Conservation (phyloP, 768 basidiomycete genomes). For the Zangia roseola region DNA sequence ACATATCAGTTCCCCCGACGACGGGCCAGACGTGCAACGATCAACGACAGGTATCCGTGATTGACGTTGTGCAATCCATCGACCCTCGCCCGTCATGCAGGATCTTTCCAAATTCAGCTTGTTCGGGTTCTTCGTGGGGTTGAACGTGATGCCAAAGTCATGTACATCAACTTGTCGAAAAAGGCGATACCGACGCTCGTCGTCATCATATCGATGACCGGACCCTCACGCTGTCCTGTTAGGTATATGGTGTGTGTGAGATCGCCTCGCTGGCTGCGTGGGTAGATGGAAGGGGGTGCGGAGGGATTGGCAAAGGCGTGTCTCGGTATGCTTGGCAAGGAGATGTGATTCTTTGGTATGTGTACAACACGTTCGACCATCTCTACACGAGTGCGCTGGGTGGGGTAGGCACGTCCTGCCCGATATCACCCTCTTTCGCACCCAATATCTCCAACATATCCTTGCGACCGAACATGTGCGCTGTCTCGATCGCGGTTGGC, state of each 20-base stretch:
- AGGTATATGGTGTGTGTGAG: conserved; percentile 61
- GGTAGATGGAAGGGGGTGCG: conserved; percentile 64
- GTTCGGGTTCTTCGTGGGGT: conserved; percentile 82
- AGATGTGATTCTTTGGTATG: conserved; percentile 44
- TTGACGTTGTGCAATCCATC: conserved; percentile 67
- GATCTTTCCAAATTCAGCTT: conserved; percentile 86
- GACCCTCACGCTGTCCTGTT: too few species aligned
- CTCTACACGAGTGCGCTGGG: conserved; percentile 18
- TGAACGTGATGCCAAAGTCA: conserved; percentile 63
- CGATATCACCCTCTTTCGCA: conserved; percentile 52
- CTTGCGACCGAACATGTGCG: conserved; percentile 62
- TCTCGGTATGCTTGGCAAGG: conserved; percentile 66
- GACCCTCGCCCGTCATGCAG: conserved; percentile 74
- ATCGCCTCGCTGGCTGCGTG: conserved; percentile 76
- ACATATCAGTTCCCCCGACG: conserved; percentile 85
- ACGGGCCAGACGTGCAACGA: conserved; percentile 81
- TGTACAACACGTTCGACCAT: too few species aligned
- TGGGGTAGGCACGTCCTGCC: conserved; percentile 31
- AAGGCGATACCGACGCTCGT: conserved; percentile 82
- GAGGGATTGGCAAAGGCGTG: conserved; percentile 64
- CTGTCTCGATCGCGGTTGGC: conserved; percentile 68
- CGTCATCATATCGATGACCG: conserved; percentile 44
- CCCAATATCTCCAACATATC: conserved; percentile 58
- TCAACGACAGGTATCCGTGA: conserved; percentile 62
- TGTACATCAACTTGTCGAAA: conserved; percentile 89